These are phyloP conservation scores for Pterocarpus santalinus DNA, from an alignment of 306 rosid genomes.

Conservation along the genomic window DNA sequence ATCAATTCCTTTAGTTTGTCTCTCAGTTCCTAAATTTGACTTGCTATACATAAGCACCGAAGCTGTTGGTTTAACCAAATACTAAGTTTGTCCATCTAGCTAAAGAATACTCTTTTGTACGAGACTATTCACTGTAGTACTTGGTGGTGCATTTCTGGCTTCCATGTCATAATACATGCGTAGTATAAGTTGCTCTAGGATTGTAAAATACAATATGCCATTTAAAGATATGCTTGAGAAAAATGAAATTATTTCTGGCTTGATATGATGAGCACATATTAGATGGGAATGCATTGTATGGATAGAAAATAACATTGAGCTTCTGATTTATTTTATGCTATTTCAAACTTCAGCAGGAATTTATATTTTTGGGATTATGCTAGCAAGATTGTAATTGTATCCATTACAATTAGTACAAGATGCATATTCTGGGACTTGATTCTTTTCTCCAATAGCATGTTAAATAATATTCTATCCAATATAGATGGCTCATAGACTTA, in stretches of 20 bases:
- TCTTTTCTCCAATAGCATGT: constrained; percentile 9
- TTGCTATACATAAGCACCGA: too few species aligned
- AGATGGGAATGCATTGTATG: neutral
- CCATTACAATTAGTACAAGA: neutral
- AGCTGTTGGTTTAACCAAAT: too few species aligned
- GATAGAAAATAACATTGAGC: neutral
- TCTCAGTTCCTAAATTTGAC: too few species aligned
- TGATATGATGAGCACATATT: neutral
- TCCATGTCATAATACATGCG: neutral
- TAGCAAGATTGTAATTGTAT: constrained; percentile 2
- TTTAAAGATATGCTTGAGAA: neutral
- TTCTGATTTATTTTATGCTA: neutral
- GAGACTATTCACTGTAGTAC: neutral
- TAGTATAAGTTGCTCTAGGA: too few species aligned
- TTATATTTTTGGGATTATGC: neutral
- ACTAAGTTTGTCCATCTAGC: too few species aligned
- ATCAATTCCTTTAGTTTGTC: too few species aligned
- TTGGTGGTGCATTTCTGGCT: neutral
- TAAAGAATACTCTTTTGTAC: neutral
- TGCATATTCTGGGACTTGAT: neutral
- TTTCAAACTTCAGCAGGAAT: neutral
- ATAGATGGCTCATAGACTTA: constrained; percentile 23
- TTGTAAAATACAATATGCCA: neutral
- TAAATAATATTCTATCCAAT: neutral
- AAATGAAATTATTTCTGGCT: neutral